These are phyloP conservation scores for Monosporascus sp. DNA, from an alignment of 2,329 filamentous ascomycete genomes.

Conservation along the genomic window DNA sequence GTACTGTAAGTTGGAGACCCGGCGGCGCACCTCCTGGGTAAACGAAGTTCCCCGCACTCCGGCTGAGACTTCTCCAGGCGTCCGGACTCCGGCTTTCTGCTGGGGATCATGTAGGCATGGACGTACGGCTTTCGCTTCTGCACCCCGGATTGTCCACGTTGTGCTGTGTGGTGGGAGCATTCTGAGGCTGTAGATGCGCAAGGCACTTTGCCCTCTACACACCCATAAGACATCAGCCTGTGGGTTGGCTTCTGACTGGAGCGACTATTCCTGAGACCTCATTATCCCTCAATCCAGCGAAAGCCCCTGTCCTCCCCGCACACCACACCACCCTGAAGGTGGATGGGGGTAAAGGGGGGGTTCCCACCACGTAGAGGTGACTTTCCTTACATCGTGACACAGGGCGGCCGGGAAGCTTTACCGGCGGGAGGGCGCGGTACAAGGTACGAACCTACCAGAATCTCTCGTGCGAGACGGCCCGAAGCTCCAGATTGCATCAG, in stretches of 20 bases:
- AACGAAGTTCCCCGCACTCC: background rate
- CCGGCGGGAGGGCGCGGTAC: constrained; percentile 12
- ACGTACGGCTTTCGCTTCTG: background rate
- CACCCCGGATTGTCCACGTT: background rate
- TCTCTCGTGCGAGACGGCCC: constrained; percentile 12
- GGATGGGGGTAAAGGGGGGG: background rate
- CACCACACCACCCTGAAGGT: background rate
- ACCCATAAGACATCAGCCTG: background rate
- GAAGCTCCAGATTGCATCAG: constrained; percentile 30
- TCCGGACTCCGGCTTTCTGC: background rate
- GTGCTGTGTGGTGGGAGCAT: background rate
- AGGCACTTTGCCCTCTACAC: background rate
- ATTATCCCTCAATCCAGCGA: background rate
- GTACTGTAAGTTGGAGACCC: too few species aligned
- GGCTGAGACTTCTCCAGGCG: background rate
- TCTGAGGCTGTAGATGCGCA: background rate
- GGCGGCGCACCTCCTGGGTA: too few species aligned
- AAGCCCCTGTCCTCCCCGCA: background rate
- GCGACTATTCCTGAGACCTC: too few species aligned
- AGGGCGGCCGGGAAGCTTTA: constrained; percentile 20
- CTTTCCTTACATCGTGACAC: constrained; percentile 15
- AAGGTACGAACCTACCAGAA: constrained; percentile 7
- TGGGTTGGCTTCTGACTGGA: too few species aligned
- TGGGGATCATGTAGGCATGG: background rate
- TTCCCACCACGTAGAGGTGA: constrained; percentile 7